These are phyloP conservation scores for Dionaea muscipula DNA, from an alignment of 179 eudicot species.

Conservation along the genomic window DNA sequence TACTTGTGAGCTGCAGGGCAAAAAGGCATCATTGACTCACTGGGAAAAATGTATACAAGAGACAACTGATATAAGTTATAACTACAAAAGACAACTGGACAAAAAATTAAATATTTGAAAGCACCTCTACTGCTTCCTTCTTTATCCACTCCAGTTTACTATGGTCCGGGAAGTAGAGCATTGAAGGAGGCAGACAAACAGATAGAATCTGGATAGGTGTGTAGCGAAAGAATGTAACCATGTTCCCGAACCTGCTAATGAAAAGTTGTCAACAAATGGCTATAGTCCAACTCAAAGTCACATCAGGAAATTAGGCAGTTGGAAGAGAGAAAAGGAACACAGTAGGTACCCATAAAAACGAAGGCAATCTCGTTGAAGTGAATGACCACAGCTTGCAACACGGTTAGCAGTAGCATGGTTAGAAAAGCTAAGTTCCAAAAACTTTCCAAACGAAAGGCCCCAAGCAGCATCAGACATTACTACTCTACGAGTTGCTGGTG, in stretches of 20 bases:
- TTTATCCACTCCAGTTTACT: slow-evolving; percentile 56
- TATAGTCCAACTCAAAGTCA: background rate
- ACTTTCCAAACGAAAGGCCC: slow-evolving; percentile 98
- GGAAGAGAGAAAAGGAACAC: background rate
- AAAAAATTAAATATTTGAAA: background rate
- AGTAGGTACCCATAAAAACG: slow-evolving; percentile 71
- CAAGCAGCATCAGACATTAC: slow-evolving; percentile 96
- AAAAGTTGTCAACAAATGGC: slow-evolving; percentile 1
- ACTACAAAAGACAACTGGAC: background rate
- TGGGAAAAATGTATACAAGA: background rate
- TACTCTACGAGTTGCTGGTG: slow-evolving; percentile 79
- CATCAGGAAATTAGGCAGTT: background rate
- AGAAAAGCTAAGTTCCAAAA: slow-evolving; percentile 92
- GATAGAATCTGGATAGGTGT: slow-evolving; percentile 80
- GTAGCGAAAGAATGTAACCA: slow-evolving; percentile 85
- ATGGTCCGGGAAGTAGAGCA: slow-evolving; percentile 57
- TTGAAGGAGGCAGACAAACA: slow-evolving; percentile 65
- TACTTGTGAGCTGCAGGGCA: slow-evolving; percentile 47
- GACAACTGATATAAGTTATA: background rate
- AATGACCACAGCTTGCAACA: slow-evolving; percentile 93
- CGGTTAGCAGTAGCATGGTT: slow-evolving; percentile 95
- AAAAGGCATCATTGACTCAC: slow-evolving; percentile 3
- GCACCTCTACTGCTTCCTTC: slow-evolving; percentile 71
- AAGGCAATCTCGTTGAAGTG: slow-evolving; percentile 93
- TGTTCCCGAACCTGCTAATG: slow-evolving; percentile 61